phyloP scores from a whole-genome alignment of 192 early-diverging fungal species.

The Thamnidium elegans region DNA sequence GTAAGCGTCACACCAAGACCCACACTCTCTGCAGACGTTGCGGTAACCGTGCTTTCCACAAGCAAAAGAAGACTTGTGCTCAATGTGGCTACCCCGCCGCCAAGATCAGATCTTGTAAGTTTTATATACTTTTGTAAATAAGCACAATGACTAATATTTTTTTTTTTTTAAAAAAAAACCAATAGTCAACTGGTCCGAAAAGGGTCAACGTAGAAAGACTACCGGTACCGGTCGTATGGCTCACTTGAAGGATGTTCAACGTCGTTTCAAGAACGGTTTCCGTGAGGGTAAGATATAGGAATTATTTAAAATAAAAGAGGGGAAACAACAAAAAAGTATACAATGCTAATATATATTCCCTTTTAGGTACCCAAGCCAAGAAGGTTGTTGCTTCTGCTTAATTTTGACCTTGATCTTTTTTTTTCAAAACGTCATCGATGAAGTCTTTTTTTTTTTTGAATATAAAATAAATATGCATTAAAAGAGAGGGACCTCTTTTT shows the following conservation, averaged over 20 bases:
- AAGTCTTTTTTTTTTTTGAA: too few relatives aligned
- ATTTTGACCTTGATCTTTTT: background rate
- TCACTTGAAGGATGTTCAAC: conserved; percentile 88
- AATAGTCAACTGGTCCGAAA: conserved; percentile 91
- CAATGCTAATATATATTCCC: background rate
- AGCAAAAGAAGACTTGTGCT: conserved; percentile 99
- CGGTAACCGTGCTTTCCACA: conserved; percentile 97
- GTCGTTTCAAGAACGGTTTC: conserved; percentile 99
- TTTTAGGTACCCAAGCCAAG: conserved; percentile 24
- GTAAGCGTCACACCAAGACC: conserved; percentile 99
- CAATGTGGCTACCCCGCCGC: conserved; percentile 98
- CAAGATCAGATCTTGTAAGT: conserved; percentile 92
- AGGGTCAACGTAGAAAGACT: conserved; percentile 98
- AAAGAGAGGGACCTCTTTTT: too few relatives aligned
- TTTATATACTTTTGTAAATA: background rate
- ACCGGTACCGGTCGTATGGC: conserved; percentile 98
- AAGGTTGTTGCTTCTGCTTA: conserved; percentile 20
- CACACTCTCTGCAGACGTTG: conserved; percentile 98
- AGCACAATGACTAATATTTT: conserved; percentile 3
- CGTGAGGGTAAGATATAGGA: conserved; percentile 59
- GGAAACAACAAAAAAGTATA: background rate
- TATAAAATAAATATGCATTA: too few relatives aligned
- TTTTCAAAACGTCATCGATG: too few relatives aligned
- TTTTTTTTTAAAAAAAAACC: background rate
- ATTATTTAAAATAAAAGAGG: background rate